phyloP scores from a whole-genome alignment of 352 stramenopile genomes.

The Globisporangium nagaii region DNA sequence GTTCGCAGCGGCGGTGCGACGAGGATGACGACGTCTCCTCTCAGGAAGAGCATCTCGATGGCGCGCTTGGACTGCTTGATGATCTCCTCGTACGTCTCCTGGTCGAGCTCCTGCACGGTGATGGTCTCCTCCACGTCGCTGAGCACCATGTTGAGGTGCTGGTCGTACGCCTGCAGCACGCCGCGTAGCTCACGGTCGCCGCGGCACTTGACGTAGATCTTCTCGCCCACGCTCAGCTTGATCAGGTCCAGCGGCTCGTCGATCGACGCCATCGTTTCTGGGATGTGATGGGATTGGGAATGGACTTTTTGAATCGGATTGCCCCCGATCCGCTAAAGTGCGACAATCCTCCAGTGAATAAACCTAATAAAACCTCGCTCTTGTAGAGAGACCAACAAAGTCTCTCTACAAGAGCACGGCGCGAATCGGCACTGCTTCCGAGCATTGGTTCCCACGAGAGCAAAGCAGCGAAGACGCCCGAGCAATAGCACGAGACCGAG shows the following conservation, averaged over 20 bases:
- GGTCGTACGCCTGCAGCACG: constrained; percentile 97
- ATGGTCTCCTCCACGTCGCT: constrained; percentile 99
- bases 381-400: constrained; percentile 9
- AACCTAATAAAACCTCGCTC: constrained; percentile 10
- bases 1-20: constrained; percentile 96
- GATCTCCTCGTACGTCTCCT: constrained; percentile 98
- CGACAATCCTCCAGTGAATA: not conserved
- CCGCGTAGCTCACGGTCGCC: constrained; percentile 96
- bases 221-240: constrained; percentile 97
- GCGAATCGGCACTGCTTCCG: constrained; percentile 7
- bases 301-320: too few species aligned
- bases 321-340: constrained; percentile 5
- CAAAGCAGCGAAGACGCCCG: not conserved
- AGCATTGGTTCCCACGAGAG: constrained; percentile 9
- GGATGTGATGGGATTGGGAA: not conserved
- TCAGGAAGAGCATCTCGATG: constrained; percentile 99
- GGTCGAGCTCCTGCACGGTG: constrained; percentile 94
- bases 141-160: constrained; percentile 99
- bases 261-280: constrained; percentile 71
- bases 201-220: constrained; percentile 99
- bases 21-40: constrained; percentile 98
- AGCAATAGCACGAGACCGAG: not conserved
- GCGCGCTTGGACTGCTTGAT: constrained; percentile 92
- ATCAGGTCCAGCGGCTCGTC: constrained; percentile 98
- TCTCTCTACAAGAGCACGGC: constrained; percentile 10